Percentiles rank a stretch among this genome's conserved stretches.
Conservation (phyloP, 2,329 filamentous ascomycete genomes). For the Neofusicoccum parvum region DNA sequence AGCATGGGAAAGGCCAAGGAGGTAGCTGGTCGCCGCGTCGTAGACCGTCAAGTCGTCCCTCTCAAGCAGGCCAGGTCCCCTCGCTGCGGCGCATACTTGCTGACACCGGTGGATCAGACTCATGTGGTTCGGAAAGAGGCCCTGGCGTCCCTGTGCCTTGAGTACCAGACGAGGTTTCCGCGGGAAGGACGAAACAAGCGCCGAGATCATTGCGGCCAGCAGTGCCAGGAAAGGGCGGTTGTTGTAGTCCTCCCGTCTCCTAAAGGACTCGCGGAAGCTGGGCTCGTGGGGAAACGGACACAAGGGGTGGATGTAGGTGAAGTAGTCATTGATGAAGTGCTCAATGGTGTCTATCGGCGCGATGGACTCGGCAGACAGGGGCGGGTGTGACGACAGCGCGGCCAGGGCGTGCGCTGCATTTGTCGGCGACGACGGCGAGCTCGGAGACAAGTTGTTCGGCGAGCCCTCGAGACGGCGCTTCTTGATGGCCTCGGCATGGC, state of each 20-base stretch:
- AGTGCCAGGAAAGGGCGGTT: constrained; percentile 70
- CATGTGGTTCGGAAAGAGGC: constrained; percentile 68
- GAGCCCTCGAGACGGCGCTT: constrained; percentile 56
- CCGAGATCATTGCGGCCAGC: constrained; percentile 72
- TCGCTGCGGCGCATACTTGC: constrained; percentile 67
- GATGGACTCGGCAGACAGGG: constrained; percentile 66
- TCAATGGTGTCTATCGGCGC: constrained; percentile 69
- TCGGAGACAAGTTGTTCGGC: constrained; percentile 45
- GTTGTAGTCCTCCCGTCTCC: constrained; percentile 65
- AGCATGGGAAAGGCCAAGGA: constrained; percentile 66
- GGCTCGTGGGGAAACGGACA: constrained; percentile 79
- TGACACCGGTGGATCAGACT: constrained; percentile 72
- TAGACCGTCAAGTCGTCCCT: constrained; percentile 58
- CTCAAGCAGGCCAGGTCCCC: constrained; percentile 62
- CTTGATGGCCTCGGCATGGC: constrained; percentile 68
- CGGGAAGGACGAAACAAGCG: constrained; percentile 75
- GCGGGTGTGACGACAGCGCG: constrained; percentile 49
- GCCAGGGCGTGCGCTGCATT: constrained; percentile 57
- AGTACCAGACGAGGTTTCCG: constrained; percentile 70
- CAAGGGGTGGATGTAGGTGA: constrained; percentile 78
- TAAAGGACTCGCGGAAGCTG: constrained; percentile 71
- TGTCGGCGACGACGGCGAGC: constrained; percentile 53
- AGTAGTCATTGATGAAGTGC: constrained; percentile 77
- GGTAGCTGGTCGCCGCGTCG: constrained; percentile 74
- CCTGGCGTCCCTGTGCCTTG: constrained; percentile 65